phyloP scores from a whole-genome alignment of 352 stramenopile species.

The Pythium guiyangense region DNA sequence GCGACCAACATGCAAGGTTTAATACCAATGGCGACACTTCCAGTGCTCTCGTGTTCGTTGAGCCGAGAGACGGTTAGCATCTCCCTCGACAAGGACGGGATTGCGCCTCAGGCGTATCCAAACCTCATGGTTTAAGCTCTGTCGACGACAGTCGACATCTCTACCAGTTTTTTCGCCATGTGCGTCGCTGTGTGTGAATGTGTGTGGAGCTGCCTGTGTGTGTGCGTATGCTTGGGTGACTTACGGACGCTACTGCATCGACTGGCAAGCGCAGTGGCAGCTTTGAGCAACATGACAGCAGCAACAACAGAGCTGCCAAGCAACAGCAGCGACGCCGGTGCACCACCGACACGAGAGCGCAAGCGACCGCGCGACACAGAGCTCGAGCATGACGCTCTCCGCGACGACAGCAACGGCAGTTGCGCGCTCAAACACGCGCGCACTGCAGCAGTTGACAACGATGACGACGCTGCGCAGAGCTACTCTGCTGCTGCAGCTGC shows the following conservation, averaged over 20 bases:
- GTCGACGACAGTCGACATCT: constrained; percentile 46
- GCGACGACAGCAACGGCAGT: no score
- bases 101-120: constrained; percentile 76
- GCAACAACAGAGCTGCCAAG: not conserved
- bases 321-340: not conserved
- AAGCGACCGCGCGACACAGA: not conserved
- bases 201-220: not conserved
- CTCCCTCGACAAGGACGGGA: constrained; percentile 93
- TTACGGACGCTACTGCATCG: no score
- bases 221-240: not conserved
- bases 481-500: no score
- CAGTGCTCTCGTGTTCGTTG: constrained; percentile 74
- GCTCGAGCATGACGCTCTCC: no score
- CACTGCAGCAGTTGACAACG: no score
- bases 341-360: not conserved
- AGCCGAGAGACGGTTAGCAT: constrained; percentile 94
- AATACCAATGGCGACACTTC: constrained; percentile 3
- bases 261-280: no score
- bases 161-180: constrained; percentile 55
- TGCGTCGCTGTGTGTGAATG: not conserved
- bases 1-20: constrained; percentile 12
- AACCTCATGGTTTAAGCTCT: constrained; percentile 86
- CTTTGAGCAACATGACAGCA: no score
- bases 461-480: no score
- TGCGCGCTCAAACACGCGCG: no score